Conservation (phyloP, 176 grass and related monocot genomes). For the Aegilops speltoides region DNA sequence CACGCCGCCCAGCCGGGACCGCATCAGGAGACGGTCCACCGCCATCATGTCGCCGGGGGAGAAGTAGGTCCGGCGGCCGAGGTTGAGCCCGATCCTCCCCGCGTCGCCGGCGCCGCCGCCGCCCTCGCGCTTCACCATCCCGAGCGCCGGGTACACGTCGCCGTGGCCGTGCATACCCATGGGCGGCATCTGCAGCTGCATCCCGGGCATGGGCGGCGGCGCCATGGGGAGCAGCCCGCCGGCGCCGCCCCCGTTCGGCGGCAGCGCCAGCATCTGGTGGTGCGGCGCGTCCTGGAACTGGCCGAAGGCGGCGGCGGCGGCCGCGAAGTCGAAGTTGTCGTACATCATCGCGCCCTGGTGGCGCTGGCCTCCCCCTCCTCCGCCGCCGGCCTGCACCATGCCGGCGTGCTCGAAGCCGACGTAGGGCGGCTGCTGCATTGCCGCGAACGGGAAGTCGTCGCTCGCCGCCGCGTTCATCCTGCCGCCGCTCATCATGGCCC, state of each 20-base stretch:
- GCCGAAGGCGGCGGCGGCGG: constrained; percentile 1
- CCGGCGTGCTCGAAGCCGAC: constrained; percentile 41
- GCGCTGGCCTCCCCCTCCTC: neutral
- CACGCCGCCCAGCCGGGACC: constrained; percentile 42
- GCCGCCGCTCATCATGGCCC: constrained; percentile 43
- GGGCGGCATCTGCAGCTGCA: constrained; percentile 41
- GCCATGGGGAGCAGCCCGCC: constrained; percentile 25
- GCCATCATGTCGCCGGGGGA: constrained; percentile 59
- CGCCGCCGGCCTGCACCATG: neutral
- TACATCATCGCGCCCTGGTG: constrained; percentile 18
- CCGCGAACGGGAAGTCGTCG: constrained; percentile 41
- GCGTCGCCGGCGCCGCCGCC: neutral
- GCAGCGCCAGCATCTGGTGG: constrained; percentile 42
- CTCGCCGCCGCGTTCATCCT: constrained; percentile 34
- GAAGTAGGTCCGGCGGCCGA: constrained; percentile 89
- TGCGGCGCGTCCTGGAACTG: constrained; percentile 47
- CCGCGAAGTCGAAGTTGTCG: constrained; percentile 41
- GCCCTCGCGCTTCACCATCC: constrained; percentile 74
- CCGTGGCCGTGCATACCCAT: neutral
- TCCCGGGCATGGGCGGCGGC: constrained; percentile 22
- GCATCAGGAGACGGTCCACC: constrained; percentile 54
- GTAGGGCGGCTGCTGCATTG: constrained; percentile 39
- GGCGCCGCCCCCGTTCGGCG: neutral
- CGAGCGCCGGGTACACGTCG: constrained; percentile 52
- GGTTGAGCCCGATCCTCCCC: constrained; percentile 76